Evolutionary conservation across 306 rosid species (phyloP).

Genomic region (Benincasa hispida): DNA sequence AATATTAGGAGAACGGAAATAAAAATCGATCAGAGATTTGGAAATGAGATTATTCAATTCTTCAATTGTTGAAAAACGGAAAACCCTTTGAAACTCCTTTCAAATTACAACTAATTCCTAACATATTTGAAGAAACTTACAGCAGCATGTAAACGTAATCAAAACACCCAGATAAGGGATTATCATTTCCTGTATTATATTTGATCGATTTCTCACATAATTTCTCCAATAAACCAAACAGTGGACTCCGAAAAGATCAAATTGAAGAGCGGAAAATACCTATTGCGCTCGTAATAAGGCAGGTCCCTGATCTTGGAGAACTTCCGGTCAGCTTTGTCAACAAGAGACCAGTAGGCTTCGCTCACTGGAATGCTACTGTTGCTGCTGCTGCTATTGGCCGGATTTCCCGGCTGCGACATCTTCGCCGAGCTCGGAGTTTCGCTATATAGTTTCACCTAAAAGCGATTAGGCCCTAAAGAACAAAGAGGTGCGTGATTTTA

Average conservation of each 20-base stretch:
- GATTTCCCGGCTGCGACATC: slow-evolving; percentile 10
- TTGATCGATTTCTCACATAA: not conserved
- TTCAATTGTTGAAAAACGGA: not conserved
- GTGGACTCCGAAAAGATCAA: not conserved
- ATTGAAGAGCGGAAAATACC: slow-evolving; percentile 5
- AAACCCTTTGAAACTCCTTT: not conserved
- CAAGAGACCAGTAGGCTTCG: slow-evolving; percentile 15
- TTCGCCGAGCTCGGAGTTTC: not conserved
- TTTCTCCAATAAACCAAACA: not conserved
- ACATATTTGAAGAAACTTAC: not conserved
- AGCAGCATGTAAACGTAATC: not conserved
- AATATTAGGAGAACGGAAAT: not conserved
- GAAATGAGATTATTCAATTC: not conserved
- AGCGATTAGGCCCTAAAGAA: not conserved
- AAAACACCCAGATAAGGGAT: not conserved
- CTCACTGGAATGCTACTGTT: slow-evolving; percentile 10
- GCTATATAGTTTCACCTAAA: not conserved
- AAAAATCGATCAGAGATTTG: not conserved
- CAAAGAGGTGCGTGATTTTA: not conserved
- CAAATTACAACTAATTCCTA: not conserved
- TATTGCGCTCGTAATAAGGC: slow-evolving; percentile 16
- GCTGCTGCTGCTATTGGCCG: not conserved
- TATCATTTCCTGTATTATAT: not conserved
- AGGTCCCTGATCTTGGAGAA: slow-evolving; percentile 15
- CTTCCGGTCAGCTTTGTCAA: slow-evolving; percentile 12